Base-by-base conservation (phyloP, 495 filamentous ascomycete genomes). In the Amphirosellinia nigrospora region DNA sequence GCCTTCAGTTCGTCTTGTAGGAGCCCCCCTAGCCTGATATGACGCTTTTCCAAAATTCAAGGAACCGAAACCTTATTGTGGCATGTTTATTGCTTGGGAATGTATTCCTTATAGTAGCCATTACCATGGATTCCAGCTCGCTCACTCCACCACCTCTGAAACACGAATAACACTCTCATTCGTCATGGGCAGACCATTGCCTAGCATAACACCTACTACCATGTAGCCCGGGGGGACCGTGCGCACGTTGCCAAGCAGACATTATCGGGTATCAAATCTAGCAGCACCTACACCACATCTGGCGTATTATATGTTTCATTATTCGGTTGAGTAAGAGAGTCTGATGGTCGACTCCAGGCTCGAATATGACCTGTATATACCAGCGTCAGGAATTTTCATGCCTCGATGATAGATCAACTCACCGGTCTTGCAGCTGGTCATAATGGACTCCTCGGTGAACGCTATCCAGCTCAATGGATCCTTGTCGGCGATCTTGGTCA, bases 381-480 rank as follows among this genome's bases (percentile, higher is more conserved):
- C 21, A 39, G 55, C 70, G 73, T 77, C 62, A 65, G 66, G 59
- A 68, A 58, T 23, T 13, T 13, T 50, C 50, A 45, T 23, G 41
- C 15, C 28, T 71, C 13, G 46, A 36, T 45, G 38, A 66, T 60
- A 34, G 52, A 28, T 32, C 26, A 61, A 79, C 87, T 79, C 81
- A 96, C 94, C 94, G 81, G 89, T 89, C 72, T 91, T 89, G 75
- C 94, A 98, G 67, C 92, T 91, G n/a, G 93, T 97, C 73, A 98
- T 88, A 52, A 99, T 94, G 34, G 90, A 91, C 75, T 97, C 90
- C 79, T 97, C 91, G 70, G 94, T 93, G 75, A 99, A 99, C 13
- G 89, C 90, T 21, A 99, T 76, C 92, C 95, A 97, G 75, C 88
- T 92, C 58, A 96, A 83, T 61, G 94, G 94, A 78, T 98, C 92